These are phyloP conservation scores for Globisporangium emineosum DNA, from an alignment of 352 stramenopile genomes.

Conservation along the genomic window DNA sequence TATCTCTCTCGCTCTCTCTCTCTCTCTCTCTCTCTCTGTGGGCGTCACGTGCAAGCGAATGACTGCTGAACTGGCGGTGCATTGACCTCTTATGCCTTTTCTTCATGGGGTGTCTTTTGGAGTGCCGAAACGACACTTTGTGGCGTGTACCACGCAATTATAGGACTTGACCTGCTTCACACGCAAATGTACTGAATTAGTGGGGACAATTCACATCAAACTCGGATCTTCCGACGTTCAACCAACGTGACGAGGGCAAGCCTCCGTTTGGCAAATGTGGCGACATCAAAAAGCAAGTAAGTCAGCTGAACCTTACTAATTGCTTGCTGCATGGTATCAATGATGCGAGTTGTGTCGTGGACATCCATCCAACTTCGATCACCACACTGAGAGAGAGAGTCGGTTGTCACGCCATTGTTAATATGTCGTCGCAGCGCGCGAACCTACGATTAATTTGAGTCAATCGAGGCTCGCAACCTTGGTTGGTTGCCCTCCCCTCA, in stretches of 20 bases:
- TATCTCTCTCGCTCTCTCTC: no score
- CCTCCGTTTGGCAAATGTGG: no score
- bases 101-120: background rate
- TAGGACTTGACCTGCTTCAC: background rate
- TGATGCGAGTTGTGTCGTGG: background rate
- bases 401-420: background rate
- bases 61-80: background rate
- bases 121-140: constrained; percentile 10
- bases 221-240: background rate
- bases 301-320: background rate
- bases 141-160: background rate
- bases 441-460: background rate
- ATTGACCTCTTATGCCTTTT: background rate
- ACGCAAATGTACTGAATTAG: background rate
- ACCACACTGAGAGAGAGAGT: background rate
- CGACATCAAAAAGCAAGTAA: background rate
- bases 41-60: background rate
- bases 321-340: background rate
- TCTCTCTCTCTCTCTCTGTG: background rate
- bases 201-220: background rate
- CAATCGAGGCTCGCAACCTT: no score
- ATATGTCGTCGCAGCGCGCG: background rate
- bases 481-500: background rate
- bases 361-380: background rate
- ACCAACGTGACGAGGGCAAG: no score